Percentiles rank a stretch among this genome's conserved stretches.
Evolutionary conservation across 345 rosid genomes (phyloP).

Genomic region (Streptanthus diversifolius): DNA sequence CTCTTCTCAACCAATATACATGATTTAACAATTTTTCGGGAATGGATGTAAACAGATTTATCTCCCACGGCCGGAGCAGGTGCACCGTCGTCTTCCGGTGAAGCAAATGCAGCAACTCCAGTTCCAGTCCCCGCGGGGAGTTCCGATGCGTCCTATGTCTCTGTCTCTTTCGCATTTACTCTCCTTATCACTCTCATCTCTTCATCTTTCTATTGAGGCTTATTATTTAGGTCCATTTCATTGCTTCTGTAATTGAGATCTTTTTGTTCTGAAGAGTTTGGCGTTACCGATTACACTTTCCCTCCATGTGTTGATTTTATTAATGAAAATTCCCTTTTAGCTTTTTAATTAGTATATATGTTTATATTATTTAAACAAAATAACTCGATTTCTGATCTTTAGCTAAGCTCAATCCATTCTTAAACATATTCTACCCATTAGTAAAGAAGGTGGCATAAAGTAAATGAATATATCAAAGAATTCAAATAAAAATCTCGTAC

Average conservation of each 20-base stretch:
- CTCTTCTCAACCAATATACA: background rate
- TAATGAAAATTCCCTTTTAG: background rate
- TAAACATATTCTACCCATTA: too few relatives aligned
- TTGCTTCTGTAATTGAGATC: background rate
- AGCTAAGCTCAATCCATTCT: too few relatives aligned
- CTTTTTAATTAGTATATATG: background rate
- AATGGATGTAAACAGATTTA: slow-evolving; percentile 10
- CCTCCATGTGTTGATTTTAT: background rate
- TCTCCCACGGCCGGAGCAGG: slow-evolving; percentile 12
- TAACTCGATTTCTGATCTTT: background rate
- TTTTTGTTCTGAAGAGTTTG: background rate
- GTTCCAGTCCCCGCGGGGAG: background rate
- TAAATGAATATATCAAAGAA: too few relatives aligned
- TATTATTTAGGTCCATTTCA: background rate
- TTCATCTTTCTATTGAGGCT: slow-evolving; percentile 12
- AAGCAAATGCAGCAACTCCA: slow-evolving; percentile 9
- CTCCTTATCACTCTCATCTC: slow-evolving; percentile 14
- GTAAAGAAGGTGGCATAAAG: too few relatives aligned
- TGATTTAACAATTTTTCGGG: background rate
- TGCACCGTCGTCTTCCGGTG: slow-evolving; percentile 14
- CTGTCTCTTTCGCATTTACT: background rate
- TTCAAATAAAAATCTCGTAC: too few relatives aligned
- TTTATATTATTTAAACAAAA: background rate
- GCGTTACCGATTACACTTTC: background rate
- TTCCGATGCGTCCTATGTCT: slow-evolving; percentile 20